Percentiles rank a stretch among this genome's conserved stretches.
Conservation (phyloP, 2,329 filamentous ascomycete species). For the Talaromyces rugulosus region DNA sequence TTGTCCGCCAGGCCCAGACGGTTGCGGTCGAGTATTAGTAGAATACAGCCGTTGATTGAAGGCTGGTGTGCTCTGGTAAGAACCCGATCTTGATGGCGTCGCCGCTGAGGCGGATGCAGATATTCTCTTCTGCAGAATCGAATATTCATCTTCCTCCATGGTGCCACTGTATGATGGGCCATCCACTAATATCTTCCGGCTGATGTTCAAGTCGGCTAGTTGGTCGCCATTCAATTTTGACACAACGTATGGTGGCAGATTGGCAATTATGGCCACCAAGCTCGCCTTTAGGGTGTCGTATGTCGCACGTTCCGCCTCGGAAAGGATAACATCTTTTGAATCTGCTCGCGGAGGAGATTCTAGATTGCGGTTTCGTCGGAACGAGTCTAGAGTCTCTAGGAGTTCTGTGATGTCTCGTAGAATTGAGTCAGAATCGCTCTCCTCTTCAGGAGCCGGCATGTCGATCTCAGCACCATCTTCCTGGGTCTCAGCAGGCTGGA, state of each 20-base stretch:
- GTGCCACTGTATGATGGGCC: slow-evolving; percentile 70
- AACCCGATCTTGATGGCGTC: slow-evolving; percentile 27
- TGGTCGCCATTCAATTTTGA: slow-evolving; percentile 83
- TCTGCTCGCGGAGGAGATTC: slow-evolving; percentile 17
- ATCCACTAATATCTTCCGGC: slow-evolving; percentile 69
- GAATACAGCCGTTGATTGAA: slow-evolving; percentile 33
- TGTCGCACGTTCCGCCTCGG: slow-evolving; percentile 51
- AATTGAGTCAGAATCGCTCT: slow-evolving; percentile 47
- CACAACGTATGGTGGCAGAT: slow-evolving; percentile 77
- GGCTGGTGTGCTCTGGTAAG: slow-evolving; percentile 26
- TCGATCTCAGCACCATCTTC: slow-evolving; percentile 14
- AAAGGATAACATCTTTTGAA: slow-evolving; percentile 35
- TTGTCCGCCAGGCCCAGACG: slow-evolving; percentile 24
- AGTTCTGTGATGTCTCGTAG: slow-evolving; percentile 57
- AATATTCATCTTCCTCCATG: slow-evolving; percentile 76
- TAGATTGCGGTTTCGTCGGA: slow-evolving; percentile 58
- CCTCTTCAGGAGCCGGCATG: slow-evolving; percentile 8
- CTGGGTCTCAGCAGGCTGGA: slow-evolving; percentile 32
- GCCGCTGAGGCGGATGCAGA: slow-evolving; percentile 28
- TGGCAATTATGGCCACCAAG: slow-evolving; percentile 67
- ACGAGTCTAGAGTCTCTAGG: slow-evolving; percentile 58
- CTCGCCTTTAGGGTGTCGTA: slow-evolving; percentile 75
- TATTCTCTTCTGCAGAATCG: slow-evolving; percentile 45
- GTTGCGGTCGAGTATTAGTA: slow-evolving; percentile 22
- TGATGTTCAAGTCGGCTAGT: slow-evolving; percentile 76